phyloP scores from a whole-genome alignment of 306 rosid genomes.

The Malus orientalis region DNA sequence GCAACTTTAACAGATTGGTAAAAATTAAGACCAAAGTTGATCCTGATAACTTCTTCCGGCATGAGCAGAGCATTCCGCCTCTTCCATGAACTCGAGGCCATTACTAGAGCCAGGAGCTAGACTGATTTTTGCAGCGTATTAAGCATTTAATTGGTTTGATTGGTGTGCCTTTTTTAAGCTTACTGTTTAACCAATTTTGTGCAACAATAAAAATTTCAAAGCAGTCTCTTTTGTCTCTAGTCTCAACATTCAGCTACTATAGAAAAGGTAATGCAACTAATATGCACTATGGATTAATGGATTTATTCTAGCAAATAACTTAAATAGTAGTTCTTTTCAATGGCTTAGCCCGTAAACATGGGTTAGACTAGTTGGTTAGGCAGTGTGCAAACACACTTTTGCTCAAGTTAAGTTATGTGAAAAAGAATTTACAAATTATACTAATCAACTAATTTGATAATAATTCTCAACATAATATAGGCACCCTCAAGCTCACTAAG shows the following conservation, averaged over 20 bases:
- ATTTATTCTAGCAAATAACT: not conserved
- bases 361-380: not conserved
- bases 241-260: not conserved
- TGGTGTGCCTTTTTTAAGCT: not conserved
- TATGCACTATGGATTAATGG: not conserved
- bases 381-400: no score
- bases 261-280: not conserved
- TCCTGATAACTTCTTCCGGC: conserved; percentile 66
- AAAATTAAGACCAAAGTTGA: conserved; percentile 53
- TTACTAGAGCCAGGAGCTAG: not conserved
- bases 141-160: not conserved
- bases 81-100: conserved; percentile 9
- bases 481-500: not conserved
- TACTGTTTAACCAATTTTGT: not conserved
- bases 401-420: not conserved
- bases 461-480: not conserved
- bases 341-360: not conserved
- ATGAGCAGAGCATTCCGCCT: conserved; percentile 76
- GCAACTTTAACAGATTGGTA: conserved; percentile 51
- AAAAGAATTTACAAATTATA: not conserved
- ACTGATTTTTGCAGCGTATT: not conserved
- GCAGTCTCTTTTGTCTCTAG: not conserved
- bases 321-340: not conserved
- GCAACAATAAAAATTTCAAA: not conserved
- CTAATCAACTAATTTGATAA: not conserved